Percentiles rank a stretch among this genome's conserved stretches.
These are phyloP conservation scores for Ganoderma leucocontextum DNA, from an alignment of 1,284 basidiomycete species.

Conservation along the genomic window DNA sequence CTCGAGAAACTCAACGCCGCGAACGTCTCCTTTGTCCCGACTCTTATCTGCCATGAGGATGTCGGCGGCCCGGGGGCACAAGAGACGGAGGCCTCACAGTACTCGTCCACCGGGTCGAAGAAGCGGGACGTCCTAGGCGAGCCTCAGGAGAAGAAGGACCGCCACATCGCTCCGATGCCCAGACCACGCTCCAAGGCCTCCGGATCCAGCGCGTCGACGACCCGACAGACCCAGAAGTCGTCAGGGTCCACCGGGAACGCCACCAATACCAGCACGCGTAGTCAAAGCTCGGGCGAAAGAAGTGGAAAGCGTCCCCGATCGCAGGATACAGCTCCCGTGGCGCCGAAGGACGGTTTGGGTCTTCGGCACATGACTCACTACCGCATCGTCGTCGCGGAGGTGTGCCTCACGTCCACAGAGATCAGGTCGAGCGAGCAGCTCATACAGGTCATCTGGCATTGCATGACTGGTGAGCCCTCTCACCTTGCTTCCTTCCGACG, in stretches of 20 bases:
- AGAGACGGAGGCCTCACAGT: background rate
- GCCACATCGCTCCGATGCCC: background rate
- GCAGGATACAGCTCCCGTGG: background rate
- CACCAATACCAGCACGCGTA: background rate
- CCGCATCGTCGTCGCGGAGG: slow-evolving; percentile 22
- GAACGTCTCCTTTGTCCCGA: background rate
- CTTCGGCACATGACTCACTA: slow-evolving; percentile 18
- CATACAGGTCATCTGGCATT: slow-evolving; percentile 1
- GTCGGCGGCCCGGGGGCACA: background rate
- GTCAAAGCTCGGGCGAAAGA: background rate
- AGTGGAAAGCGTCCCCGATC: background rate
- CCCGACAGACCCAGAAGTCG: background rate
- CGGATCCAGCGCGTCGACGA: background rate
- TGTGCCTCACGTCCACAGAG: slow-evolving; percentile 10
- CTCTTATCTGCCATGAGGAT: slow-evolving; percentile 1
- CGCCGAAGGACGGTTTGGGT: background rate
- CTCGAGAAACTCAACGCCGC: background rate
- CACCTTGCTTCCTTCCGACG: background rate
- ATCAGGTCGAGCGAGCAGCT: slow-evolving; percentile 14
- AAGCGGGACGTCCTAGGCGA: background rate
- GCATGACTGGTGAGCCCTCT: slow-evolving; percentile 4
- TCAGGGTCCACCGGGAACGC: background rate
- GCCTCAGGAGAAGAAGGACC: background rate
- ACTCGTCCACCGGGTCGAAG: background rate
- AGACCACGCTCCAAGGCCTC: background rate